phyloP scores from a whole-genome alignment of 345 rosid species.

The Geranium rotundifolium region DNA sequence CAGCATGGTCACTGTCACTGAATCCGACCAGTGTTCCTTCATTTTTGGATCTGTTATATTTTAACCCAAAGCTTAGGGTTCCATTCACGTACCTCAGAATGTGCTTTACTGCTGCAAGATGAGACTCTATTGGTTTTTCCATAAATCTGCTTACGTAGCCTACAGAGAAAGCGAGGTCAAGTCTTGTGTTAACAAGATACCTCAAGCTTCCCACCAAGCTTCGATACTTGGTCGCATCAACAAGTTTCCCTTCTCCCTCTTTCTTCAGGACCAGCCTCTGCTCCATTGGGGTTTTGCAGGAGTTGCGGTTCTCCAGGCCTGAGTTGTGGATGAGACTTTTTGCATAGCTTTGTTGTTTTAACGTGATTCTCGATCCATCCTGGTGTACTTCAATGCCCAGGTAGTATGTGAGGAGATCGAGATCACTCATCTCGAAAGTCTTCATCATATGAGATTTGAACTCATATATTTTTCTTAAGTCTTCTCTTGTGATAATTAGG shows the following conservation, averaged over 20 bases:
- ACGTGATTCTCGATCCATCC: no score
- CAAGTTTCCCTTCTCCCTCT: background rate
- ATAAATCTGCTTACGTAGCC: background rate
- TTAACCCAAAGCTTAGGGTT: background rate
- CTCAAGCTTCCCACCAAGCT: background rate
- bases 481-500: background rate
- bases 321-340: background rate
- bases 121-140: slow-evolving; percentile 1
- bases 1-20: no score
- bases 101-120: background rate
- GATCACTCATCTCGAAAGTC: background rate
- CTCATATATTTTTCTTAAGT: background rate
- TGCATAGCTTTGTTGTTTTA: no score
- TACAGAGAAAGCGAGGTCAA: background rate
- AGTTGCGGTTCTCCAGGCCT: background rate
- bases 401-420: no score
- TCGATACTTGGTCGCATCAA: background rate
- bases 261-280: background rate
- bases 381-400: no score
- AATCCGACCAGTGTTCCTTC: no score
- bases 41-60: background rate
- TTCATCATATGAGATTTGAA: background rate
- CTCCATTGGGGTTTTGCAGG: background rate
- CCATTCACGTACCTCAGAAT: background rate
- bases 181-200: background rate